Conservation (phyloP, 192 early-diverging fungal species). For the Coemansia sp. region DNA sequence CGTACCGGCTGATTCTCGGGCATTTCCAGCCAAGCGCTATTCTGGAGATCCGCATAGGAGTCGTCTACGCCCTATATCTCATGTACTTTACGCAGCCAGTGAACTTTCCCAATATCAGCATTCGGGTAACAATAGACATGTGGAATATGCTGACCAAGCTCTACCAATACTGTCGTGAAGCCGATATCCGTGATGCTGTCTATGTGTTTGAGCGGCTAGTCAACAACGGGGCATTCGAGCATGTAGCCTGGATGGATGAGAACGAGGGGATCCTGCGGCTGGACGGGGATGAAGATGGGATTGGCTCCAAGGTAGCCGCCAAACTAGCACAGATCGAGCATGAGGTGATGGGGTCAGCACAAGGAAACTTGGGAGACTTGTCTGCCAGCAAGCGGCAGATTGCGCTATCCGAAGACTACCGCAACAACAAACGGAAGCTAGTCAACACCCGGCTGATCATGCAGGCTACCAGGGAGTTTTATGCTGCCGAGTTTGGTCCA, state of each 20-base stretch:
- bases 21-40: conserved; percentile 43
- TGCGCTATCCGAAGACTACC: conserved; percentile 33
- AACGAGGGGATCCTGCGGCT: conserved; percentile 46
- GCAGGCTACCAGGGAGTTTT: conserved; percentile 45
- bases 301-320: conserved; percentile 24
- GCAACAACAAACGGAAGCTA: conserved; percentile 37
- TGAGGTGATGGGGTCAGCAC: conserved; percentile 50
- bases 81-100: conserved; percentile 60
- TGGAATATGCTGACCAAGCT: conserved; percentile 47
- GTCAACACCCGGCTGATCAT: conserved; percentile 34
- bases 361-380: conserved; percentile 40
- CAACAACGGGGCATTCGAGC: conserved; percentile 50
- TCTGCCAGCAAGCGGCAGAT: conserved; percentile 44
- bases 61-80: conserved; percentile 57
- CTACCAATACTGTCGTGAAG: conserved; percentile 49
- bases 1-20: conserved; percentile 51
- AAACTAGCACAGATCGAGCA: conserved; percentile 44
- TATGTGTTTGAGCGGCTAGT: conserved; percentile 52
- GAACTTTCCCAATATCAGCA: conserved; percentile 50
- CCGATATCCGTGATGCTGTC: conserved; percentile 45
- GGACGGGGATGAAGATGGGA: conserved; percentile 44
- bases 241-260: conserved; percentile 53
- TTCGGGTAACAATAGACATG: conserved; percentile 53
- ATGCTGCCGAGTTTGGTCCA: conserved; percentile 38
- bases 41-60: conserved; percentile 52